A percentile compares a stretch with the other conserved stretches of the same genome.
phyloP scores from a whole-genome alignment of 2,329 filamentous ascomycete species.

The Spiromastix sp. region DNA sequence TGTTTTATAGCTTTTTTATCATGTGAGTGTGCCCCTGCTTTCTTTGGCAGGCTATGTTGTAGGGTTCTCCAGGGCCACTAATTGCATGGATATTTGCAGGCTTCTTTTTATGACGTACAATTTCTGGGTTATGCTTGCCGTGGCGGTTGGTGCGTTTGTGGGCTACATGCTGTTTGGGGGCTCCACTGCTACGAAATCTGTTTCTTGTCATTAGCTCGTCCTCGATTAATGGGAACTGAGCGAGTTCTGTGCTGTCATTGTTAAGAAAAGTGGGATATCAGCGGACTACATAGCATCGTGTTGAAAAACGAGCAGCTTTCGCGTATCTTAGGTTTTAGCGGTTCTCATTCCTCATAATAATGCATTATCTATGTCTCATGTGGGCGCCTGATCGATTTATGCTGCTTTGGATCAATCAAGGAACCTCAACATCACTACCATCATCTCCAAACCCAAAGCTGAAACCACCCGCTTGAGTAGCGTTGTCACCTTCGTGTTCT shows the following conservation, averaged over 20 bases:
- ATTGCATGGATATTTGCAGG: constrained; percentile 44
- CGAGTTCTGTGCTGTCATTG: constrained; percentile 1
- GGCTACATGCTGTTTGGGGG: constrained; percentile 78
- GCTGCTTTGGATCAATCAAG: constrained; percentile 21
- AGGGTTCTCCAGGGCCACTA: background rate
- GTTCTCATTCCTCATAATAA: too few species aligned
- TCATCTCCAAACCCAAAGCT: constrained; percentile 56
- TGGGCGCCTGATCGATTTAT: too few species aligned
- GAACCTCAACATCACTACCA: constrained; percentile 43
- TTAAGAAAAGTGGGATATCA: too few species aligned
- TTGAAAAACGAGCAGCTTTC: too few species aligned
- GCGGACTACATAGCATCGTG: too few species aligned
- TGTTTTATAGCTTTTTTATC: constrained; percentile 98
- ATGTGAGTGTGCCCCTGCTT: constrained; percentile 61
- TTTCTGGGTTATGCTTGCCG: constrained; percentile 90
- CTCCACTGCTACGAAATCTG: constrained; percentile 65
- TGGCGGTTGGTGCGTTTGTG: constrained; percentile 77
- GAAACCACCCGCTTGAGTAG: constrained; percentile 38
- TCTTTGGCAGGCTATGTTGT: background rate
- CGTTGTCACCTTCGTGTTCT: constrained; percentile 25
- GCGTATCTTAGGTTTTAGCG: too few species aligned
- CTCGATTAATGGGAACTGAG: background rate
- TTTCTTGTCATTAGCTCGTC: constrained; percentile 67
- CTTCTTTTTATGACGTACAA: constrained; percentile 99
- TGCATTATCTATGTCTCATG: too few species aligned